phyloP scores from a whole-genome alignment of 768 basidiomycete species.

The Suillus bovinus region DNA sequence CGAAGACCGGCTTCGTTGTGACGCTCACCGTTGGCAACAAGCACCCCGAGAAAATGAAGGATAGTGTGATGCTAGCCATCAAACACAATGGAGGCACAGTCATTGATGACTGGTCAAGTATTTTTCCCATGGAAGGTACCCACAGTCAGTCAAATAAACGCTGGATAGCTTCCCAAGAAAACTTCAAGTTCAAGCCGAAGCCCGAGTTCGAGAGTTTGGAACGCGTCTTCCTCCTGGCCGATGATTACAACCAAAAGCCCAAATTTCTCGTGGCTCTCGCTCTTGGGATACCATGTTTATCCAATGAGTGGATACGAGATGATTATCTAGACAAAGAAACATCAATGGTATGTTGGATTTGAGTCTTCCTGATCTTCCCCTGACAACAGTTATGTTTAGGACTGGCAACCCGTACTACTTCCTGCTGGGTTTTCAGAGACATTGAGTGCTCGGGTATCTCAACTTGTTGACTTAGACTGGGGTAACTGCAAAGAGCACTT shows the following conservation, averaged over 20 bases:
- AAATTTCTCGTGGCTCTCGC: conserved; percentile 85
- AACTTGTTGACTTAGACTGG: conserved; percentile 51
- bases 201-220: conserved; percentile 34
- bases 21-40: conserved; percentile 45
- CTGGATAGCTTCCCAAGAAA: conserved; percentile 52
- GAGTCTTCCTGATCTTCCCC: background rate
- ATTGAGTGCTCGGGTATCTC: conserved; percentile 44
- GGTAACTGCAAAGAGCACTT: conserved; percentile 52
- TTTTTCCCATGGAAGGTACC: conserved; percentile 58
- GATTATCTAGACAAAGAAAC: conserved; percentile 32
- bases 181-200: conserved; percentile 45
- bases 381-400: conserved; percentile 26
- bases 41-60: conserved; percentile 42
- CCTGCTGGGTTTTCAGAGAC: conserved; percentile 48
- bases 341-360: conserved; percentile 24
- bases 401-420: conserved; percentile 66
- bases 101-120: conserved; percentile 59
- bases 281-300: conserved; percentile 82
- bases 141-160: conserved; percentile 43
- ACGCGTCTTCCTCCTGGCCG: conserved; percentile 66
- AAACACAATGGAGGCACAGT: conserved; percentile 54
- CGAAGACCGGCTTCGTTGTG: conserved; percentile 58
- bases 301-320: conserved; percentile 52
- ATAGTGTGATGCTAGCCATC: conserved; percentile 43
- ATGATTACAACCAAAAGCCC: conserved; percentile 65